Evolutionary conservation across 129 eudicot species (phyloP).

Genomic region (Saposhnikovia divaricata): DNA sequence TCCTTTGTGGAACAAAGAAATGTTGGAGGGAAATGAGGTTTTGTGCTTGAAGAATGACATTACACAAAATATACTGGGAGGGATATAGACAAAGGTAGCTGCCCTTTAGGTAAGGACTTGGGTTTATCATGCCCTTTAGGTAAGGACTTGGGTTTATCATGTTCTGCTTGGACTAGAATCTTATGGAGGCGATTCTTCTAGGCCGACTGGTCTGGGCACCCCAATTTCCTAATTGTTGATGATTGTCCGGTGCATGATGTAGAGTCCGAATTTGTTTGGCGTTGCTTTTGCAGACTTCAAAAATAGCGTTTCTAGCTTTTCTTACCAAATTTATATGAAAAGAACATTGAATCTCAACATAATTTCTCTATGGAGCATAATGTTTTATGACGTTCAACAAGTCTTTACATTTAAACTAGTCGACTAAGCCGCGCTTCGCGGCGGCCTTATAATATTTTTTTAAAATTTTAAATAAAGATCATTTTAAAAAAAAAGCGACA

Average conservation of each 20-base stretch:
- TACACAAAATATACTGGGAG: neutral
- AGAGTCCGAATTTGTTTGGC: neutral
- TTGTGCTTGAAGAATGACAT: neutral
- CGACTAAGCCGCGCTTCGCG: no score
- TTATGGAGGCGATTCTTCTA: neutral
- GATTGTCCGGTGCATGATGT: neutral
- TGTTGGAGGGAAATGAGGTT: neutral
- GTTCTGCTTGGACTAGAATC: neutral
- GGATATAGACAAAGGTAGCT: neutral
- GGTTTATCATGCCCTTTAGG: neutral
- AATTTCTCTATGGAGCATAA: no score
- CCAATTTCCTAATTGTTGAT: neutral
- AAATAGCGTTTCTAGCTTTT: neutral
- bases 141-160: neutral
- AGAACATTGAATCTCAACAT: neutral
- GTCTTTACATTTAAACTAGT: no score
- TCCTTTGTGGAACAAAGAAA: neutral
- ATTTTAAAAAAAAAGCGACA: no score
- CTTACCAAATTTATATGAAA: neutral
- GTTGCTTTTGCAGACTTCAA: neutral
- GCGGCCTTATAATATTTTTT: no score
- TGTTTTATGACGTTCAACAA: no score
- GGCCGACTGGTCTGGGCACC: neutral
- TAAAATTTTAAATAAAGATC: no score
- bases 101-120: neutral